These are phyloP conservation scores for Brassica carinata DNA, from an alignment of 345 rosid species.

Conservation along the genomic window DNA sequence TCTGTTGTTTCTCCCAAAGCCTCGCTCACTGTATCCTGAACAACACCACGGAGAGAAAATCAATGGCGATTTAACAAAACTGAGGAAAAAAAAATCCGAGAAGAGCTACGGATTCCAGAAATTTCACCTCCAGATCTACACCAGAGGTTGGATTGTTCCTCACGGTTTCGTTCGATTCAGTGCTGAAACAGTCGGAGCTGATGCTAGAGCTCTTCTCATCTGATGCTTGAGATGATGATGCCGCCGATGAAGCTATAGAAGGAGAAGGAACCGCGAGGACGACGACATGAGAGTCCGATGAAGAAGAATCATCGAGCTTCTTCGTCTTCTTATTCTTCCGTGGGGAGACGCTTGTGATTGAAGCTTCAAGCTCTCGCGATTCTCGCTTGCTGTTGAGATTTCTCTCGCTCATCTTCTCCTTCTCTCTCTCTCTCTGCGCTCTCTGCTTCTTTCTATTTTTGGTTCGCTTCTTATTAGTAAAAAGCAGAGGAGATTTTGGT, in stretches of 20 bases:
- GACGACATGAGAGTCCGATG: constrained; percentile 12
- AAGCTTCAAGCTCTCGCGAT: constrained; percentile 34
- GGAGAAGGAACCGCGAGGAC: constrained; percentile 10
- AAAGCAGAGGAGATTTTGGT: constrained; percentile 21
- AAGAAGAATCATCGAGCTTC: constrained; percentile 19
- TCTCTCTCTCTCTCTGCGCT: neutral
- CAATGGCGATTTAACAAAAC: neutral
- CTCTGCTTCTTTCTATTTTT: constrained; percentile 33
- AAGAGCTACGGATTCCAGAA: constrained; percentile 1
- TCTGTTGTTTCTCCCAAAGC: constrained; percentile 35
- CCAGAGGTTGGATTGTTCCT: constrained; percentile 31
- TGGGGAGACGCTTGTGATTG: constrained; percentile 38
- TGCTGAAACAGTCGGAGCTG: constrained; percentile 47
- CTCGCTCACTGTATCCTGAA: constrained; percentile 33
- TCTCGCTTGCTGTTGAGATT: constrained; percentile 41
- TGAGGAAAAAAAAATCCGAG: neutral
- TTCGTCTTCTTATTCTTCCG: constrained; percentile 37
- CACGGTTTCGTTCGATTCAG: constrained; percentile 42
- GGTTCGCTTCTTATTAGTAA: constrained; percentile 27
- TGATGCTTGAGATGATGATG: no score
- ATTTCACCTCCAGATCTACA: constrained; percentile 62
- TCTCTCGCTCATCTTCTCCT: constrained; percentile 45
- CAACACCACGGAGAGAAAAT: neutral
- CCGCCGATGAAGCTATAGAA: constrained; percentile 5
- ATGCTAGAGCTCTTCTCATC: constrained; percentile 30